Percentiles rank a stretch among this genome's conserved stretches.
Evolutionary conservation across 345 rosid species (phyloP).

Genomic region (Salix exigua): DNA sequence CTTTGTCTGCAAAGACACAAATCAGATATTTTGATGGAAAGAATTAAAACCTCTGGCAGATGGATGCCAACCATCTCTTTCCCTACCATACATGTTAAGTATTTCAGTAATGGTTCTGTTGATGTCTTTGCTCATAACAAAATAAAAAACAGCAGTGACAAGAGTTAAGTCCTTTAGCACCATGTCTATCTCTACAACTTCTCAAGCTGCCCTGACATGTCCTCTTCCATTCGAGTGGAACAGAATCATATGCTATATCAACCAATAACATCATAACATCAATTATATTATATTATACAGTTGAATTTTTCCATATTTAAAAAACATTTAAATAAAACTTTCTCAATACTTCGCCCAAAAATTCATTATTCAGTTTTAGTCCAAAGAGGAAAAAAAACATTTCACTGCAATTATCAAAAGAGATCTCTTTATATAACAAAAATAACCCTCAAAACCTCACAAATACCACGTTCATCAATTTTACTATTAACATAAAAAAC

Average conservation of each 20-base stretch:
- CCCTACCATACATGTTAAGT: background rate
- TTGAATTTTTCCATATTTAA: background rate
- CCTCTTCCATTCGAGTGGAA: background rate
- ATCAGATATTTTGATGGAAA: background rate
- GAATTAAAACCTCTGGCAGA: background rate
- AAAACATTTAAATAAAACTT: no score
- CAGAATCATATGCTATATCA: background rate
- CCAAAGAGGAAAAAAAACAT: background rate
- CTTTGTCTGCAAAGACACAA: background rate
- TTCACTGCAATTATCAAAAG: background rate
- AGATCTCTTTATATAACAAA: background rate
- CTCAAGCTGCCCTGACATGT: background rate
- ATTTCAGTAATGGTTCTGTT: background rate
- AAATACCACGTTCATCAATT: background rate
- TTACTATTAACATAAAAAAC: background rate
- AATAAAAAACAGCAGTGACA: background rate
- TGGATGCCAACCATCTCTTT: background rate
- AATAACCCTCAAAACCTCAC: background rate
- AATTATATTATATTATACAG: background rate
- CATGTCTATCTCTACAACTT: background rate
- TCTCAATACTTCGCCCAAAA: background rate
- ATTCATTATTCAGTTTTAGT: background rate
- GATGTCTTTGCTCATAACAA: background rate
- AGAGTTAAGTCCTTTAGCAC: background rate
- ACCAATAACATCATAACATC: background rate